Conservation (phyloP, 2,329 filamentous ascomycete species). For the Tetracladium maxilliforme region DNA sequence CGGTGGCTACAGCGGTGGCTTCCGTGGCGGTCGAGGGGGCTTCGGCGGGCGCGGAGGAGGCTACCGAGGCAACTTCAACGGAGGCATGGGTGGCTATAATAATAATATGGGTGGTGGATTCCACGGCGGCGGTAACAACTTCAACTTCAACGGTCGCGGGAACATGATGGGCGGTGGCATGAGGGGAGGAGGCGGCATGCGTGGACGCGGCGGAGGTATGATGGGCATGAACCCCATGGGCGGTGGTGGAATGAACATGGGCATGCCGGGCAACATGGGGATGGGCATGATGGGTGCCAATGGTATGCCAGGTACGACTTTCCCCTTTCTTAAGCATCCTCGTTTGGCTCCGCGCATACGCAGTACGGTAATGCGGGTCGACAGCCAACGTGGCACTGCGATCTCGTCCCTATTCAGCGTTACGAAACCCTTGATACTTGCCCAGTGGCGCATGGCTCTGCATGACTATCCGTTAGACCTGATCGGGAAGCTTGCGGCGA, state of each 20-base stretch:
- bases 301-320: constrained; percentile 41
- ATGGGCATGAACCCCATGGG: constrained; percentile 29
- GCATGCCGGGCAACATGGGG: constrained; percentile 23
- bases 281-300: constrained; percentile 37
- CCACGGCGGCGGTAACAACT: no score
- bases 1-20: constrained; percentile 14
- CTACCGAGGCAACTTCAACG: constrained; percentile 25
- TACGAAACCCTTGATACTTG: no score
- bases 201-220: constrained; percentile 40
- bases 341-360: no score
- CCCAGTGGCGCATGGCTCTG: no score
- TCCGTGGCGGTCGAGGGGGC: constrained; percentile 17
- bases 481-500: no score
- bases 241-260: constrained; percentile 25
- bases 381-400: no score
- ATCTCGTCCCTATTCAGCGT: no score
- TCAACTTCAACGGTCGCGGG: constrained; percentile 35
- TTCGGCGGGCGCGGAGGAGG: constrained; percentile 19
- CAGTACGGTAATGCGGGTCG: no score
- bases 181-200: constrained; percentile 25
- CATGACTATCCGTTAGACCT: no score
- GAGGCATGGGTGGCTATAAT: constrained; percentile 30
- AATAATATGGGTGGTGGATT: constrained; percentile 28
- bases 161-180: constrained; percentile 30
- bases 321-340: not conserved